Evolutionary conservation across 805 yeast genomes (phyloP), one percentile per base, ranked within the genome.

Genomic region (Pichia occidentalis): DNA sequence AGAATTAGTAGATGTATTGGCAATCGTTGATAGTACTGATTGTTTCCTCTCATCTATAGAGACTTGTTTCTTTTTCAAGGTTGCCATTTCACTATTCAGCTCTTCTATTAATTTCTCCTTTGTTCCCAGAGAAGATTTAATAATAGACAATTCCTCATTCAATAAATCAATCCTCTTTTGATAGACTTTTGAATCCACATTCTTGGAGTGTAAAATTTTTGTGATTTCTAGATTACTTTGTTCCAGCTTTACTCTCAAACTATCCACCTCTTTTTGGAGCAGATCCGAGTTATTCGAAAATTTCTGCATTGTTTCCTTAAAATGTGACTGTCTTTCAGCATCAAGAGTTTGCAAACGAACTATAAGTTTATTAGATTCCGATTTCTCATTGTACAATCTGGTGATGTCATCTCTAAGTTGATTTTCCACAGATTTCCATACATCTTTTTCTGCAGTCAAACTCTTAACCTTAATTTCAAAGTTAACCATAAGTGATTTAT

Each of bases 141-240:
- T 49, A 2, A 59, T 52, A 29, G 61, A 43, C 29, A 77, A 52
- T 33, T 74, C 75, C 10, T 60, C 54, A 36, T 68, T 63, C 23
- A 82, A 57, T 14, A 68, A 63, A 39, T 78, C 82, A 26, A 81
- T 70, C 53, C 78, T 78, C 32, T 71, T 75, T 63, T 81, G 71
- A 58, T 68, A 67, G 36, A 77, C 71, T 34, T 65, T 69, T 28
- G 75, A 63, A 32, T 77, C 75, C 19, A 69, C 52, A 43, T 80
- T 86, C 44, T 68, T 75, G 5, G 78, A 65, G 21, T 72, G 63
- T n/a, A 72, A 53, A 13, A 65, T 50, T 7, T 71, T 65, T 39
- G 69, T 69, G 29, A 77, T 65, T 45, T 82, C 88, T 40, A 68
- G 60, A 19, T 56, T 56, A 31, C 67, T 70, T 18, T 70, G 65